These are phyloP conservation scores for Pseudogymnoascus pannorum DNA, from an alignment of 2,329 filamentous ascomycete species.

Conservation along the genomic window DNA sequence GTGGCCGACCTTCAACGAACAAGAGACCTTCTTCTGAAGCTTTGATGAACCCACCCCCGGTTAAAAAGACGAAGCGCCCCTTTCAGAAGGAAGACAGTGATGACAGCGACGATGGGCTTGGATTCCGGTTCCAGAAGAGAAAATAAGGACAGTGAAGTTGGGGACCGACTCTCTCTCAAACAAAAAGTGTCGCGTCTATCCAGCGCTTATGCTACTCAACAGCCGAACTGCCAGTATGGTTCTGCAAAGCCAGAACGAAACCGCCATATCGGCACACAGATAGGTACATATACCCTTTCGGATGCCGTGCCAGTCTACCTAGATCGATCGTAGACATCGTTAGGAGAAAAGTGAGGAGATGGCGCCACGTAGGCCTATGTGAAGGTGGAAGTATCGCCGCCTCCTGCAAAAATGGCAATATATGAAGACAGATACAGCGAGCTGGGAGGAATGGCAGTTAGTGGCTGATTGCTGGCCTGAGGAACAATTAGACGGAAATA, in stretches of 20 bases:
- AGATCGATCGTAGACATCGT: background rate
- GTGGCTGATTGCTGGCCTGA: background rate
- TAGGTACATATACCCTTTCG: background rate
- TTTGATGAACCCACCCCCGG: conserved; percentile 18
- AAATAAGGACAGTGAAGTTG: conserved; percentile 3
- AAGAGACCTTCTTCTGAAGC: conserved; percentile 22
- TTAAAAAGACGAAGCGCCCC: conserved; percentile 23
- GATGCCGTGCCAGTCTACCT: background rate
- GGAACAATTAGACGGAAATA: background rate
- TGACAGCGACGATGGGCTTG: conserved; percentile 25
- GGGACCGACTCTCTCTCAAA: background rate
- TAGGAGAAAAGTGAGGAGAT: background rate
- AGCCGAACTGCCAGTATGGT: background rate
- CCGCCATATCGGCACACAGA: background rate
- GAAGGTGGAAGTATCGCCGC: background rate
- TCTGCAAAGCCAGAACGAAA: background rate
- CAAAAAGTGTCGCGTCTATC: background rate
- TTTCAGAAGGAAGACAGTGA: conserved; percentile 18
- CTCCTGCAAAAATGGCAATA: background rate
- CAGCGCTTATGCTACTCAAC: background rate
- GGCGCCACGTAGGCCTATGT: background rate
- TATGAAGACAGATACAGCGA: background rate
- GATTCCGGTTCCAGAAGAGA: conserved; percentile 26
- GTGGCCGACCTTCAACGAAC: background rate
- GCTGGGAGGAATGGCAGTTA: background rate